Conservation (phyloP, 2,329 filamentous ascomycete genomes). For the Venturia pyrina region DNA sequence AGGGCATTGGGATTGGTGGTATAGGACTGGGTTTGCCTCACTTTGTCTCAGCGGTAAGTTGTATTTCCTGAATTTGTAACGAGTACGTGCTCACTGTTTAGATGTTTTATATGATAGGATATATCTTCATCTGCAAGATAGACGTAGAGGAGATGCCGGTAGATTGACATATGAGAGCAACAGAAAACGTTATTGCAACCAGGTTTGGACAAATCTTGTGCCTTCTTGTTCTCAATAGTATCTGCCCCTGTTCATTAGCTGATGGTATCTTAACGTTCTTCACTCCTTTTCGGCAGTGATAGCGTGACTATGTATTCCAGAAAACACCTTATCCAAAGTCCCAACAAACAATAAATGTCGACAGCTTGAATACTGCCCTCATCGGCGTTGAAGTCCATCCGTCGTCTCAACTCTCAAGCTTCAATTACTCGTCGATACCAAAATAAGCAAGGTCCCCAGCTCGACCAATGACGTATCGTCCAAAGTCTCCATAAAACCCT, state of each 20-base stretch:
- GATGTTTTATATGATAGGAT: neutral
- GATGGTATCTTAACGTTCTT: no score
- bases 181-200: neutral
- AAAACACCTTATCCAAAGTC: no score
- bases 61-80: neutral
- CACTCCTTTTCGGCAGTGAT: neutral
- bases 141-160: neutral
- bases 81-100: neutral
- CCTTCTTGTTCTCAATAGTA: neutral
- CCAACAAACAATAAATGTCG: no score
- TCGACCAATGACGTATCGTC: neutral
- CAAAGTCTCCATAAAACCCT: neutral
- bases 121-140: neutral
- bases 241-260: neutral
- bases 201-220: neutral
- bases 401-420: no score
- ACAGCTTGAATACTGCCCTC: no score
- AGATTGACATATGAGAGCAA: neutral
- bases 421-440: neutral
- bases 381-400: no score
- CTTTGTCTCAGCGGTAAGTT: constrained; percentile 25
- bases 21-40: constrained; percentile 25
- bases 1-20: constrained; percentile 25
- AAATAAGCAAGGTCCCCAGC: neutral
- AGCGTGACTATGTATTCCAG: neutral